Percentiles rank a stretch among this genome's conserved stretches.
phyloP scores from a whole-genome alignment of 2,329 filamentous ascomycete species.

The Trichothecium sympodiale region DNA sequence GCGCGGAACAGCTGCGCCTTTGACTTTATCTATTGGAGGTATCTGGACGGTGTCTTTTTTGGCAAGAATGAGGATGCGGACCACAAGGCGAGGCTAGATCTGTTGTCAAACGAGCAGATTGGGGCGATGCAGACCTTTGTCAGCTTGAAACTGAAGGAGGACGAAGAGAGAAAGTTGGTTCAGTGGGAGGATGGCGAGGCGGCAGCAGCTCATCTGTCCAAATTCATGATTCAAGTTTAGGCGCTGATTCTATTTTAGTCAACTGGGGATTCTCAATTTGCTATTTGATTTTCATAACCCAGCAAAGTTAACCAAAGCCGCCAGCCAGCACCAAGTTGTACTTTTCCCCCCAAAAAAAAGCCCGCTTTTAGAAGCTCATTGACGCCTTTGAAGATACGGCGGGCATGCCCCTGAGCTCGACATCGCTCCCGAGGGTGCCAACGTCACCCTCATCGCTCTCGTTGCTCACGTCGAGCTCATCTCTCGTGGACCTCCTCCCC shows the following conservation, averaged over 20 bases:
- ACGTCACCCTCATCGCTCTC: conserved; percentile 14
- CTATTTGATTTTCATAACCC: too few species aligned
- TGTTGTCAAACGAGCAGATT: conserved; percentile 10
- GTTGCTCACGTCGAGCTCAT: background rate
- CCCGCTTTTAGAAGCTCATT: conserved; percentile 11
- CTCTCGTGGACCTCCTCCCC: background rate
- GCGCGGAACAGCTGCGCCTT: conserved; percentile 24
- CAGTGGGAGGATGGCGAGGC: too few species aligned
- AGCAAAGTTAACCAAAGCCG: too few species aligned
- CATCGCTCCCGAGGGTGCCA: conserved; percentile 16
- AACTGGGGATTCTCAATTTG: too few species aligned
- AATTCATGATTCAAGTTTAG: too few species aligned
- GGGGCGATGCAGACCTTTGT: conserved; percentile 13
- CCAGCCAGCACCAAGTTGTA: too few species aligned
- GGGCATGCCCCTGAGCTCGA: conserved; percentile 19
- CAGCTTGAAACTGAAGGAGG: too few species aligned
- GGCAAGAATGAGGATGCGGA: conserved; percentile 10
- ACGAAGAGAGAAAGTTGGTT: too few species aligned
- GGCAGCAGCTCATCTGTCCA: too few species aligned
- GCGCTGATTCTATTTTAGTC: too few species aligned
- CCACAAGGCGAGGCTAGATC: conserved; percentile 9
- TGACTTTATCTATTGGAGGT: conserved; percentile 24
- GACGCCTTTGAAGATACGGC: conserved; percentile 15
- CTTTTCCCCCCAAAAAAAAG: too few species aligned
- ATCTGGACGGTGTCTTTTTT: conserved; percentile 19